These are phyloP conservation scores for Pleurotus sapidus DNA, from an alignment of 768 basidiomycete genomes.

Conservation along the genomic window DNA sequence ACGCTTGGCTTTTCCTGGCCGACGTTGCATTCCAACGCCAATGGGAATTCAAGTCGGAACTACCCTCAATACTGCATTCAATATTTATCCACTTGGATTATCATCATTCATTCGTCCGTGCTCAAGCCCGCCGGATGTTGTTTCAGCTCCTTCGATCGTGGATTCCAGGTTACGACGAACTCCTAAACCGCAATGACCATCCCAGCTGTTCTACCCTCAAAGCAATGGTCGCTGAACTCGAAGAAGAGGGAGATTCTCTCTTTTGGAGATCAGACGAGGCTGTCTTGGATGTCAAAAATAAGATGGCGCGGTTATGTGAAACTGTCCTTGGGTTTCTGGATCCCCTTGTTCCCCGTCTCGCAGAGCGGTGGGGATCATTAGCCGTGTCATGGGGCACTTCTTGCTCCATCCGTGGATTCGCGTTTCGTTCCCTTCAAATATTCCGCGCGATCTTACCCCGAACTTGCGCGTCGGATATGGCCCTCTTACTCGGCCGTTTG, in stretches of 20 bases:
- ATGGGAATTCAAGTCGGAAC: constrained; percentile 68
- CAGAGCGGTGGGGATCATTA: constrained; percentile 75
- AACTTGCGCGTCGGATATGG: constrained; percentile 69
- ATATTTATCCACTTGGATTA: constrained; percentile 85
- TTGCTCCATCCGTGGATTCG: constrained; percentile 81
- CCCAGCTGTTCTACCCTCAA: constrained; percentile 49
- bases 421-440: constrained; percentile 88
- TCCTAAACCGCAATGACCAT: constrained; percentile 54
- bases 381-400: constrained; percentile 84
- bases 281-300: constrained; percentile 51
- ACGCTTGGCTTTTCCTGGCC: constrained; percentile 81
- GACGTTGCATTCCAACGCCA: constrained; percentile 74
- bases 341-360: constrained; percentile 66
- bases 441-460: constrained; percentile 78
- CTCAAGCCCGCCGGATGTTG: constrained; percentile 72
- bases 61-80: constrained; percentile 76
- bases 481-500: constrained; percentile 75
- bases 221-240: constrained; percentile 48
- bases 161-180: constrained; percentile 72
- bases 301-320: constrained; percentile 67
- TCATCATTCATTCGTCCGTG: constrained; percentile 63
- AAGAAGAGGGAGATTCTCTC: constrained; percentile 50
- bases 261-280: constrained; percentile 77
- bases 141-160: constrained; percentile 85
- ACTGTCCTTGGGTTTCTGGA: constrained; percentile 65